Evolutionary conservation across 148 eudicot genomes (phyloP), one percentile per base, ranked within the genome.

Genomic region (Rheum nobile): DNA sequence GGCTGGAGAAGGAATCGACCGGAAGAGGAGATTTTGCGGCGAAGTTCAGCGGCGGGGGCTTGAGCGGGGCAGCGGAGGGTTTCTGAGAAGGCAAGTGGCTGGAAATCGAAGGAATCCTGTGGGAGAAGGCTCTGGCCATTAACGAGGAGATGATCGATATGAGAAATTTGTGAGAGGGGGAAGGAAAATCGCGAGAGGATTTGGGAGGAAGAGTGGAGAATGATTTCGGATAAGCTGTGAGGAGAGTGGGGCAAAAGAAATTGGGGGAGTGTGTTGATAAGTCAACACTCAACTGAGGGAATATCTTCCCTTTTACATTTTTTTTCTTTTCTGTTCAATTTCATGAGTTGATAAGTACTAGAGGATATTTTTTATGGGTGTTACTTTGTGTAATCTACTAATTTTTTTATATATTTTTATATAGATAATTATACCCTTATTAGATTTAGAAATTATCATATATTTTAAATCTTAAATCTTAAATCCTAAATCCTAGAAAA

Each of bases 111-210:
- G 47, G 73, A 22, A 28, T n/a, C 50, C 22, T 39, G 50, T 39
- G 29, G 48, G 17, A 71, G 31, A 71, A 71, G 73, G n/a, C 41
- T 71, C 48, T 71, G 73, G 73, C 73, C 73, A 71, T 71, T 71
- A 71, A 71, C 46, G 11, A 35, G 11, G 72, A 69, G 46, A 38
- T n/a, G 46, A 41, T 35, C 37, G 37, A 35, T 2, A 35, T 35
- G 43, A 46, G 9, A 6, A 12, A 34, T 19, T 16, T 69, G 2
- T 43, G 48, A 22, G 73, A 11, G 29, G 72, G 28, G 13, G 73
- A 68, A 39, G 24, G 72, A 39, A 19, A 39, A 34, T 10, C 28
- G n/a, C 26, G 17, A 16, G 73, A 9, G 43, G 26, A 8, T 14
- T 17, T 7, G 38, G 21, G 29, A 65, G 16, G 35, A 8, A 28